Evolutionary conservation across 129 eudicot species (phyloP), one percentile per base, ranked within the genome.

Genomic region (Tagetes patula): DNA sequence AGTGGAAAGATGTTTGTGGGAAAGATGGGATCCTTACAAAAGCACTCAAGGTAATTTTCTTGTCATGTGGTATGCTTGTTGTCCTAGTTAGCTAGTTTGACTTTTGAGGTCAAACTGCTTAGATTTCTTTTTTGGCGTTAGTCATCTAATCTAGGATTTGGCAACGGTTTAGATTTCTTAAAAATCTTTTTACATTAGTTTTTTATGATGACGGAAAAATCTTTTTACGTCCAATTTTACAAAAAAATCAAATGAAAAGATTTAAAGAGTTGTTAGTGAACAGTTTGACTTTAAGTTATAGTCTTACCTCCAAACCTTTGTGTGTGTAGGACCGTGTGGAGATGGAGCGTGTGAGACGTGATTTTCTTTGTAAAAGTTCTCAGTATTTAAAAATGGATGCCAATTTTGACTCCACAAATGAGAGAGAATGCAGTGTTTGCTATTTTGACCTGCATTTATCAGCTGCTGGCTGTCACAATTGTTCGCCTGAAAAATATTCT

Each of bases 381-480:
- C 88, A 83, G 66, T 58, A 87, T 10, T 67, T 88, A 67, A 95
- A 95, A 81, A 95, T 95, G 99, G 97, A 90, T 70, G 82, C 84
- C 62, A 84, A 80, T 72, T 95, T 95, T 56, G 99, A 95, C 77
- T 84, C 96, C 63, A 82, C 82, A 13, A 84, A 78, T 61, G 99
- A 95, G 82, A 85, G 96, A 83, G 99, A 95, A 76, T 95, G 99
- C 82, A 79, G 91, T 60, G 77, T 90, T 9, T 95, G 99, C 85
- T 82, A 84, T 61, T 95, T 90, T 65, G 99, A 95, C 87, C 65
- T 95, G 67, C 97, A 95, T 83, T 70, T 95, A 30, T 95, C 99
- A 14, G 99, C 99, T 13, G 91, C 87, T 0, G 99, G 94, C n/a
- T 95, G 99, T 83, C 89, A 75, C 58, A 70, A 78, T 27, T 95